These are phyloP conservation scores for Venturiaceae sp. DNA, from an alignment of 2,329 filamentous ascomycete species.

Conservation along the genomic window DNA sequence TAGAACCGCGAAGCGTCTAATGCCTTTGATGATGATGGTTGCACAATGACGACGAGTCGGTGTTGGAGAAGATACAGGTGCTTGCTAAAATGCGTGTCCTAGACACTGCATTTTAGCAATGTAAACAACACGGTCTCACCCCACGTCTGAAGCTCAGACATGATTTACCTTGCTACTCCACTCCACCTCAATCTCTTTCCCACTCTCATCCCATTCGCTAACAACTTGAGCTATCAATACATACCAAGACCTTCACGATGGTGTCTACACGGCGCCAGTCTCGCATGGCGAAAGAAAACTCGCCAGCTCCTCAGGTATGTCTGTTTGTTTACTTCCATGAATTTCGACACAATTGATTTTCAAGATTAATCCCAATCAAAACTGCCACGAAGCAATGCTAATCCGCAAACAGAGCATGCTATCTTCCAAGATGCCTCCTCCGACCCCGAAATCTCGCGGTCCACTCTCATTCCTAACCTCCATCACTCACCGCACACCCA, in stretches of 20 bases:
- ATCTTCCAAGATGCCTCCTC: background rate
- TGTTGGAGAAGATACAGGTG: background rate
- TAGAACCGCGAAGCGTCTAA: too few species aligned
- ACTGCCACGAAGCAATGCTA: constrained; percentile 1
- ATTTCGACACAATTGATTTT: background rate
- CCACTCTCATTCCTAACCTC: constrained; percentile 10
- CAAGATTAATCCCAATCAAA: background rate
- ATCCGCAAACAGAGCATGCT: background rate
- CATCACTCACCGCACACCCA: constrained; percentile 22
- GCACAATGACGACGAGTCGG: background rate
- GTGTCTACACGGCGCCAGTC: constrained; percentile 6
- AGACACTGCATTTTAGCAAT: background rate
- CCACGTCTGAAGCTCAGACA: background rate
- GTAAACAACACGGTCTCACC: background rate
- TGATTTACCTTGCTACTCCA: background rate
- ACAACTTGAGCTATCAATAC: background rate
- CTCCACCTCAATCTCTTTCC: background rate
- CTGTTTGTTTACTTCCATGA: background rate
- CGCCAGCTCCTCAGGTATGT: background rate
- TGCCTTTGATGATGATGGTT: too few species aligned
- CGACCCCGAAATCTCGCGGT: background rate
- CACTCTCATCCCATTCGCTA: background rate
- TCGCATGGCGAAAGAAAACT: background rate
- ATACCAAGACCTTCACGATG: background rate
- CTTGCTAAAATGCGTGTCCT: background rate